phyloP scores from a whole-genome alignment of 768 basidiomycete species.

The Amanita subjunquillea region DNA sequence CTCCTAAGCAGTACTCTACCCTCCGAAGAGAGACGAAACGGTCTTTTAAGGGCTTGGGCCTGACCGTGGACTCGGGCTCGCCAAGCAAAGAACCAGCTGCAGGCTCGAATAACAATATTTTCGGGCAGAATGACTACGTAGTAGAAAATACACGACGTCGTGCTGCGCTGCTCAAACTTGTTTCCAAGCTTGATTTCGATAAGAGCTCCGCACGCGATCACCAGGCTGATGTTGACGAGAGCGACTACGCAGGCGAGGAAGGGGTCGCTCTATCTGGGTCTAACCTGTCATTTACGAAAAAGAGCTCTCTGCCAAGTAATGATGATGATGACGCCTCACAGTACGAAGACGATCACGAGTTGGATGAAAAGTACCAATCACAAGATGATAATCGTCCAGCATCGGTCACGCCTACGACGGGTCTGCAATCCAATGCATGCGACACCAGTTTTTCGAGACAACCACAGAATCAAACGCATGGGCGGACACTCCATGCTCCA shows the following conservation, averaged over 20 bases:
- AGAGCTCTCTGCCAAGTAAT: neutral
- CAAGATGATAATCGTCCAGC: neutral
- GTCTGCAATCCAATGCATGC: neutral
- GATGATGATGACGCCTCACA: conserved; percentile 8
- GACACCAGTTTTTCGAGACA: neutral
- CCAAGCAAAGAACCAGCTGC: neutral
- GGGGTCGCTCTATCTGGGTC: conserved; percentile 27
- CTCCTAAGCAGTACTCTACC: neutral
- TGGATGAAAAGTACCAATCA: conserved; percentile 7
- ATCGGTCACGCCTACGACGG: neutral
- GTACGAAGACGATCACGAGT: conserved; percentile 21
- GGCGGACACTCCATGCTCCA: neutral
- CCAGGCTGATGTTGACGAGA: conserved; percentile 13
- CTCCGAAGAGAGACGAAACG: neutral
- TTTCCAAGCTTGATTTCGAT: conserved; percentile 19
- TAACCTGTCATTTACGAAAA: neutral
- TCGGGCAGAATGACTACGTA: conserved; percentile 7
- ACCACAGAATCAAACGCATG: neutral
- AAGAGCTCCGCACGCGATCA: neutral
- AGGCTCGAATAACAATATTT: neutral
- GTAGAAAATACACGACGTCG: conserved; percentile 18
- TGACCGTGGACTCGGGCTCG: conserved; percentile 10
- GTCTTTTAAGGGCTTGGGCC: conserved; percentile 12
- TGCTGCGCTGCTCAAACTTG: conserved; percentile 25
- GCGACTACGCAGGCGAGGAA: conserved; percentile 22